A percentile compares a stretch with the other conserved stretches of the same genome.
Conservation (phyloP, 75 land plant genomes). For the Cunninghamia lanceolata region DNA sequence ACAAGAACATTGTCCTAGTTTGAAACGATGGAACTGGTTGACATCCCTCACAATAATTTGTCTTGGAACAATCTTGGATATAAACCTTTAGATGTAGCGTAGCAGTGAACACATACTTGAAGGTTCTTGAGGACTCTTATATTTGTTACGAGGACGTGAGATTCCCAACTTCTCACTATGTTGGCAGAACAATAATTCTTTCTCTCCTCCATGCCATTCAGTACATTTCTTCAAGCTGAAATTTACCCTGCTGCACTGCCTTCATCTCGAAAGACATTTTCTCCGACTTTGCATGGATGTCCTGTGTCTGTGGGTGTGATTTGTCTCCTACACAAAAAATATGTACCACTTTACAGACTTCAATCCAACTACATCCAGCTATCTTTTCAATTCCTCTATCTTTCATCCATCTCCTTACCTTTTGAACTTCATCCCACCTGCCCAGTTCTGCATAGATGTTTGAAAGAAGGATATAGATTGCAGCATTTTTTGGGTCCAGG, state of each 20-base stretch:
- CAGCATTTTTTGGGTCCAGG: slow-evolving; percentile 6
- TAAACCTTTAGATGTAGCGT: background rate
- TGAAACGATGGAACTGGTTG: too few species aligned
- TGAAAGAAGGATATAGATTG: slow-evolving; percentile 4
- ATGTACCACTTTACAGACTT: background rate
- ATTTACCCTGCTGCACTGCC: background rate
- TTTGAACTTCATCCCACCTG: background rate
- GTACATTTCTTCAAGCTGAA: background rate
- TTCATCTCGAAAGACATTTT: background rate
- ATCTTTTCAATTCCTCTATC: background rate
- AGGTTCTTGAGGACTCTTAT: background rate
- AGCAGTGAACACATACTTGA: background rate
- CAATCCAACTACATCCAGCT: slow-evolving; percentile 11
- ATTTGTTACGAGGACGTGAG: background rate
- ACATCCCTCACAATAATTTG: too few species aligned
- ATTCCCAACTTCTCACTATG: background rate
- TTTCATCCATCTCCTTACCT: background rate
- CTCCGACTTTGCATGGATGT: background rate
- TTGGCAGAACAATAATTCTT: background rate
- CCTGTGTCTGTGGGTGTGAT: background rate
- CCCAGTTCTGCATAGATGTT: slow-evolving; percentile 13
- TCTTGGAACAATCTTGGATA: background rate
- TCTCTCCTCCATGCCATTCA: background rate
- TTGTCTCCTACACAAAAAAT: background rate
- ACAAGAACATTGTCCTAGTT: too few species aligned